Conservation (phyloP, 345 rosid genomes). For the Acer campestre region DNA sequence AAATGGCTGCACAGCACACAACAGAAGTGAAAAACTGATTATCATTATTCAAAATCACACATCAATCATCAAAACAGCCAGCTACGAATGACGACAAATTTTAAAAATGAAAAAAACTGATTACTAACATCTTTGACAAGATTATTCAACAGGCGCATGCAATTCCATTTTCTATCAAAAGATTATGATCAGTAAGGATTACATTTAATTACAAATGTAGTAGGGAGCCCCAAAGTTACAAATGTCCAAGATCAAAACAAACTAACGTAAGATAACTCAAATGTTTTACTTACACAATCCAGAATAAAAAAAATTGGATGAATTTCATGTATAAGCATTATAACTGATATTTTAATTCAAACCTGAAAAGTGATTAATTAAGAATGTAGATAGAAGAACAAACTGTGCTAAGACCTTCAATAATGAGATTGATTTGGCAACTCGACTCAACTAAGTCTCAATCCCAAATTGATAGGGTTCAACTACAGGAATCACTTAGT, state of each 20-base stretch:
- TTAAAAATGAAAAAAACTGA: not conserved
- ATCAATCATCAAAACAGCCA: not conserved
- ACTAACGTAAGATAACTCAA: too few species aligned
- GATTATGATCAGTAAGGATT: not conserved
- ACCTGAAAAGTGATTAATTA: not conserved
- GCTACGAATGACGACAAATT: not conserved
- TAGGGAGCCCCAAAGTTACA: not conserved
- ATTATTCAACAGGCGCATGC: not conserved
- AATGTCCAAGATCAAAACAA: not conserved
- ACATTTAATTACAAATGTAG: not conserved
- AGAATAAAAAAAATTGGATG: not conserved
- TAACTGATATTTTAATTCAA: not conserved
- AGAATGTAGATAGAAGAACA: not conserved
- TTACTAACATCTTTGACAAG: not conserved
- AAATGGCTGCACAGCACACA: conserved; percentile 62
- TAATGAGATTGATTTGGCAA: not conserved
- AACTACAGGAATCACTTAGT: not conserved
- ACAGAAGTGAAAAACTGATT: not conserved
- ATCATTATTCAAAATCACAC: not conserved
- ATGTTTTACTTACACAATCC: not conserved
- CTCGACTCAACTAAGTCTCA: too few species aligned
- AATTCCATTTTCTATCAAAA: not conserved
- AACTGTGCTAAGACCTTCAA: not conserved
- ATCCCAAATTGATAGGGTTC: not conserved
- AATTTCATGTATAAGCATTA: not conserved